Percentiles rank a stretch among this genome's conserved stretches.
These are phyloP conservation scores for Macrolepiota albuminosa DNA, from an alignment of 768 basidiomycete genomes.

Conservation along the genomic window DNA sequence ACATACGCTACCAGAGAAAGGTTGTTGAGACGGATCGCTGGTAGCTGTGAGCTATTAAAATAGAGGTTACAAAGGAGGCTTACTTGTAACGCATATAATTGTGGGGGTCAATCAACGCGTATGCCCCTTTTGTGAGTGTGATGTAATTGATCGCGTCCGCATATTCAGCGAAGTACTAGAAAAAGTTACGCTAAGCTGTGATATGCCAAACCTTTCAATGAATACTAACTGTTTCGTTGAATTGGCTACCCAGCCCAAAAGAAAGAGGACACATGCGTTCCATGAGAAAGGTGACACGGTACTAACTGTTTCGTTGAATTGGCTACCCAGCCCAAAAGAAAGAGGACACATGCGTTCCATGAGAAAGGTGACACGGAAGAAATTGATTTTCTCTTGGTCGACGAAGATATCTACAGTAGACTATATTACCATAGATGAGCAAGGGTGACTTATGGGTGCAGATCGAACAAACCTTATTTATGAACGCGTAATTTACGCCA, in stretches of 20 bases:
- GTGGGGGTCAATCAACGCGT: conserved; percentile 41
- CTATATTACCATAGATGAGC: neutral
- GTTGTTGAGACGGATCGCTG: conserved; percentile 40
- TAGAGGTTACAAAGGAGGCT: neutral
- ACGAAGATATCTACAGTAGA: conserved; percentile 24
- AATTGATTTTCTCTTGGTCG: conserved; percentile 43
- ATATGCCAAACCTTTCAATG: neutral
- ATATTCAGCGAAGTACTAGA: conserved; percentile 38
- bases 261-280: conserved; percentile 37
- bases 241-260: conserved; percentile 33
- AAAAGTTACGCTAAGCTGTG: neutral
- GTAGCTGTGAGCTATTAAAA: neutral
- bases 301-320: conserved; percentile 45
- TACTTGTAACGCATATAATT: conserved; percentile 49
- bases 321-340: conserved; percentile 32
- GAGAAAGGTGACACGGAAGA: conserved; percentile 45
- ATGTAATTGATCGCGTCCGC: conserved; percentile 41
- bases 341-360: conserved; percentile 43
- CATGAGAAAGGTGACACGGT: conserved; percentile 46
- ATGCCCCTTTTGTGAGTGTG: conserved; percentile 34
- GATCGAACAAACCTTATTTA: conserved; percentile 34
- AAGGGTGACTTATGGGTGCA: neutral
- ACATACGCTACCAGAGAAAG: conserved; percentile 38
- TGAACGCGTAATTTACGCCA: conserved; percentile 39
- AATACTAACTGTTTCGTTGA: conserved; percentile 38